Evolutionary conservation across 768 basidiomycete genomes (phyloP).

Genomic region (Hygrocybe punicea): DNA sequence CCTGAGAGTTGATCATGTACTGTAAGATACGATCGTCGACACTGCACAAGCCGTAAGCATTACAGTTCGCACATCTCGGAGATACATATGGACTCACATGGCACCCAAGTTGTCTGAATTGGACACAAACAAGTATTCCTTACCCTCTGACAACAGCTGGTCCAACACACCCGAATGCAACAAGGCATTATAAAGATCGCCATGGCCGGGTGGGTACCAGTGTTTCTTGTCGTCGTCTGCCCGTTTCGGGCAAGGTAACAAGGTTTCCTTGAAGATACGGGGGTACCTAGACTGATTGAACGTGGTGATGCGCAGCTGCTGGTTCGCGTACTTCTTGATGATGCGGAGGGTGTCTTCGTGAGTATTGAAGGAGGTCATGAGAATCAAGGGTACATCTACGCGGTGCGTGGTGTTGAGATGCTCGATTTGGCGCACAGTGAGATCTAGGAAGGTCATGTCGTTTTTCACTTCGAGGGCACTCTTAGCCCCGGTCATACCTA

Average conservation of each 20-base stretch:
- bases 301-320: slow-evolving; percentile 87
- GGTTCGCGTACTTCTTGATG: slow-evolving; percentile 95
- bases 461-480: slow-evolving; percentile 94
- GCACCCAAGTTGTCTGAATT: slow-evolving; percentile 97
- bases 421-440: slow-evolving; percentile 92
- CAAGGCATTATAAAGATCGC: slow-evolving; percentile 92
- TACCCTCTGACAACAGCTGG: slow-evolving; percentile 84
- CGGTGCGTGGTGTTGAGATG: slow-evolving; percentile 82
- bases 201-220: slow-evolving; percentile 98
- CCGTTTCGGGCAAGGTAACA: slow-evolving; percentile 77
- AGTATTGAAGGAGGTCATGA: slow-evolving; percentile 99
- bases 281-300: slow-evolving; percentile 96
- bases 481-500: slow-evolving; percentile 85
- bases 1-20: slow-evolving; percentile 76
- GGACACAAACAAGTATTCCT: slow-evolving; percentile 96
- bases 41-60: slow-evolving; percentile 33
- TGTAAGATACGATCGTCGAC: slow-evolving; percentile 82
- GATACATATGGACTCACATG: slow-evolving; percentile 61
- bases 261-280: slow-evolving; percentile 83
- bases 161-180: slow-evolving; percentile 88
- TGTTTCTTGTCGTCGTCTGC: slow-evolving; percentile 80
- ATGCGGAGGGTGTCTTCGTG: slow-evolving; percentile 94
- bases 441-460: slow-evolving; percentile 96
- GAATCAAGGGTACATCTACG: slow-evolving; percentile 92
- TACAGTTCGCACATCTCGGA: slow-evolving; percentile 14